Evolutionary conservation across 768 basidiomycete genomes (phyloP).

Genomic region (Suillus brevipes): DNA sequence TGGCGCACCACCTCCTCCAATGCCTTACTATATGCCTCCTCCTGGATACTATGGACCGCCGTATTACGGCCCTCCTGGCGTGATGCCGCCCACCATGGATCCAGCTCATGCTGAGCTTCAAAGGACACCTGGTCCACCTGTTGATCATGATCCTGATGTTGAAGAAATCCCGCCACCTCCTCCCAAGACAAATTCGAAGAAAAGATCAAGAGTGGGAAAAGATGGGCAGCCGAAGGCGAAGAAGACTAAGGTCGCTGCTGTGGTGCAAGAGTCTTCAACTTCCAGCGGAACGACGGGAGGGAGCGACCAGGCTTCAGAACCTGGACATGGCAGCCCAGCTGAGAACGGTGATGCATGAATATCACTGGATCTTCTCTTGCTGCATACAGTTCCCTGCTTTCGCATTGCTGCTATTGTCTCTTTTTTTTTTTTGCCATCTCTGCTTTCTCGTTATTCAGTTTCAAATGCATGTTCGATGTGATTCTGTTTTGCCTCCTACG

Average conservation of each 20-base stretch:
- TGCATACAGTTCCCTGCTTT: constrained; percentile 6
- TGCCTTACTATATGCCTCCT: constrained; percentile 40
- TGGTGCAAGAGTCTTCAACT: constrained; percentile 18
- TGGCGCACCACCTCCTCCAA: constrained; percentile 29
- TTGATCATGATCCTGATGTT: constrained; percentile 10
- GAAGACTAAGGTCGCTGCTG: constrained; percentile 29
- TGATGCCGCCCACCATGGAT: constrained; percentile 34
- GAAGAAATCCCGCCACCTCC: constrained; percentile 21
- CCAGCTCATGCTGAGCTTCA: constrained; percentile 22
- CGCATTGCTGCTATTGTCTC: constrained; percentile 9
- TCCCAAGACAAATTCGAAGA: constrained; percentile 24
- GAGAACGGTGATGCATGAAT: constrained; percentile 25
- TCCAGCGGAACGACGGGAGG: constrained; percentile 28
- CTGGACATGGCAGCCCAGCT: constrained; percentile 24
- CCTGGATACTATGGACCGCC: constrained; percentile 39
- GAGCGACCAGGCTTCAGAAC: constrained; percentile 29
- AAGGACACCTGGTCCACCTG: constrained; percentile 23
- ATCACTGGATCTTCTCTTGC: constrained; percentile 14
- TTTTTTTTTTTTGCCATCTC: constrained; percentile 1
- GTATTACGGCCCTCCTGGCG: constrained; percentile 31
- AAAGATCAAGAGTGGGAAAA: constrained; percentile 32
- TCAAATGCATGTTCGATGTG: constrained; percentile 20
- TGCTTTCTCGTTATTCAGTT: constrained; percentile 13
- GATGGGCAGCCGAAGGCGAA: constrained; percentile 31
- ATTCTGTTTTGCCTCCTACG: constrained; percentile 25